Base-by-base conservation (phyloP, 306 rosid species). In the Nissolia schottii region DNA sequence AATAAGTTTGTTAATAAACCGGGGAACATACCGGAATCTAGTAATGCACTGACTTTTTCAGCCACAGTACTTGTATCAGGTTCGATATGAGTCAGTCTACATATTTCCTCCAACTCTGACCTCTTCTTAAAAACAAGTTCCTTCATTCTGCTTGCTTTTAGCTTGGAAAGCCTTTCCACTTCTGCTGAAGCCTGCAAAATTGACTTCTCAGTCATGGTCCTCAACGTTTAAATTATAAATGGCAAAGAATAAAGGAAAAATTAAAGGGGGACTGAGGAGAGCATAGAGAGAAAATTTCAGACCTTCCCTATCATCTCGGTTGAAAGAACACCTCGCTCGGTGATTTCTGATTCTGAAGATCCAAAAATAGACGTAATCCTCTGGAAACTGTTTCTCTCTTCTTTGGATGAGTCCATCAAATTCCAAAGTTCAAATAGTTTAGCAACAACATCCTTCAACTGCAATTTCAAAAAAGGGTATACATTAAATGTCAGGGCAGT, bases 81-180 rank as follows among this genome's bases (percentile, higher is more conserved):
- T 81, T 89, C 92, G 57, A 87, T 86, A 81, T 89, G 99, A 76
- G 81, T 88, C 78, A 77, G 48, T 82, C 88, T 83, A 84, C 97
- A 94, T 63, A 91, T 75, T 80, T 94, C 96, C 82, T 94, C 99
- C 48, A 94, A 78, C 77, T 91, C 97, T 25, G 80, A 79, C 76
- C 97, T 88, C 87, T 71, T 91, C 74, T 94, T 94, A 81, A 94
- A 81, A 67, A 94, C 97, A 38, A 94, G 97, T 74, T 94, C 97
- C 71, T 89, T 94, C 99, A 94, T 89, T 82, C 97, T 81, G 85
- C 98, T 90, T 43, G 98, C 96, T 82, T 94, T 94, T 56, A 94
- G 81, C 58, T 89, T 82, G 1, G 93, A 49, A 40, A 94, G 90
- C 85, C 88, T 94, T 82, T 83, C 95, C 67, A 91, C 96, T 85